Percentiles rank a stretch among this genome's conserved stretches.
phyloP scores from a whole-genome alignment of 192 early-diverging fungal species.

The Borealophlyctis nickersoniae region DNA sequence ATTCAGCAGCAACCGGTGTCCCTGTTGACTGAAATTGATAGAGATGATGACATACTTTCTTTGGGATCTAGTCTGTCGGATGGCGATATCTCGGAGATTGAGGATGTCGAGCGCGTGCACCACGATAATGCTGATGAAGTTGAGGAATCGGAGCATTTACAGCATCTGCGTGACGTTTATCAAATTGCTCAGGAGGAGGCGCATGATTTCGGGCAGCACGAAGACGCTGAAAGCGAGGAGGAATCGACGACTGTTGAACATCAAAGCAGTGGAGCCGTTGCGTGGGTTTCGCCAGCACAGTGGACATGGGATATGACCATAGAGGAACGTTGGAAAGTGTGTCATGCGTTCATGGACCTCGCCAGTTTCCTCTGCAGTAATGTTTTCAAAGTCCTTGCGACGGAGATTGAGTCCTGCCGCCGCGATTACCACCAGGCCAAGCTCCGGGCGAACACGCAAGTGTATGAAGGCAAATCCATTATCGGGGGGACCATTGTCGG shows the following conservation, averaged over 20 bases:
- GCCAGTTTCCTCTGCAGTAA: slow-evolving; percentile 9
- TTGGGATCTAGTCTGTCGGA: too few relatives aligned
- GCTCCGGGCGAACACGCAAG: slow-evolving; percentile 30
- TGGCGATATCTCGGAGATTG: slow-evolving; percentile 6
- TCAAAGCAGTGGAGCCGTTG: too few relatives aligned
- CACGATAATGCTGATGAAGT: slow-evolving; percentile 34
- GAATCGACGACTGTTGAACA: slow-evolving; percentile 5
- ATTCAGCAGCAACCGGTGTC: too few relatives aligned
- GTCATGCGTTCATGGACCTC: slow-evolving; percentile 16
- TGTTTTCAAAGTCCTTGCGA: slow-evolving; percentile 10
- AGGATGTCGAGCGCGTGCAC: background rate
- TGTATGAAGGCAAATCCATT: slow-evolving; percentile 39
- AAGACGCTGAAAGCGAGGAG: slow-evolving; percentile 22
- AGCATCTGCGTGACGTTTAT: slow-evolving; percentile 38
- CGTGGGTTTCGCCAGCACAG: slow-evolving; percentile 1
- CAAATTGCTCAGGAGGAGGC: slow-evolving; percentile 7
- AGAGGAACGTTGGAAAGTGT: slow-evolving; percentile 32
- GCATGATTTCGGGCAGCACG: slow-evolving; percentile 2
- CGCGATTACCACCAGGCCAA: slow-evolving; percentile 27
- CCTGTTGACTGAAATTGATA: too few relatives aligned
- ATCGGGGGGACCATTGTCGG: slow-evolving; percentile 43
- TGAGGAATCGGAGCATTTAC: slow-evolving; percentile 37
- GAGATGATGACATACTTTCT: too few relatives aligned
- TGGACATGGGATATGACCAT: slow-evolving; percentile 33
- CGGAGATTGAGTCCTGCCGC: background rate